A percentile compares a stretch with the other conserved stretches of the same genome.
Evolutionary conservation across 2,329 filamentous ascomycete genomes (phyloP).

Genomic region (Herpotrichia juniperi): DNA sequence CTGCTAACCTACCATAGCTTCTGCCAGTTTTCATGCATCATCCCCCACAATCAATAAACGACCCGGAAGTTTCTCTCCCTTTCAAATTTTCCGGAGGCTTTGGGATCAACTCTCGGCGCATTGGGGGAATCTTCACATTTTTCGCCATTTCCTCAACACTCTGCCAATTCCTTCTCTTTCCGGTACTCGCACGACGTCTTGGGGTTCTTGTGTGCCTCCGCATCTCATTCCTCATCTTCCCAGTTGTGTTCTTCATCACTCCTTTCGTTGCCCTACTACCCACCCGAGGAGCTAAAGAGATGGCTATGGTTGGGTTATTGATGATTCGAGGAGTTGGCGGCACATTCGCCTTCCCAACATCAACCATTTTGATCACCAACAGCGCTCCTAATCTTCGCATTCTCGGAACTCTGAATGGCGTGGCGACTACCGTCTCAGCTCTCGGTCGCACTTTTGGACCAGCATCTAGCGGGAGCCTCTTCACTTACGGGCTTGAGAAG

Average conservation of each 20-base stretch:
- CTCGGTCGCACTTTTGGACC: slow-evolving; percentile 82
- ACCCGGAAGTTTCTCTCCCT: slow-evolving; percentile 67
- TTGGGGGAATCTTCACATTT: slow-evolving; percentile 83
- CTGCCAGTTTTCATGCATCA: slow-evolving; percentile 89
- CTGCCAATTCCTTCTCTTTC: slow-evolving; percentile 86
- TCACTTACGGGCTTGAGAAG: slow-evolving; percentile 75
- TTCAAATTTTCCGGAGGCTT: slow-evolving; percentile 86
- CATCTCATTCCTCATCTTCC: slow-evolving; percentile 70
- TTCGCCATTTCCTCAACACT: slow-evolving; percentile 82
- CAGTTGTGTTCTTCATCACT: slow-evolving; percentile 78
- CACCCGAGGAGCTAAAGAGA: slow-evolving; percentile 58
- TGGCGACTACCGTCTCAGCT: slow-evolving; percentile 82
- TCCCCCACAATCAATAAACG: slow-evolving; percentile 59
- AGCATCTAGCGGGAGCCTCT: slow-evolving; percentile 72
- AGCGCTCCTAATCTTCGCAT: slow-evolving; percentile 76
- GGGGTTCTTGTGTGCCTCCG: slow-evolving; percentile 78
- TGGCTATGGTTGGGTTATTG: slow-evolving; percentile 69
- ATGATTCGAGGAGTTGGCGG: slow-evolving; percentile 74
- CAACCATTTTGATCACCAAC: slow-evolving; percentile 90
- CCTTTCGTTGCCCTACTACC: slow-evolving; percentile 77
- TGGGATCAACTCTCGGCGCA: slow-evolving; percentile 72
- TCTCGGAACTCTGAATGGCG: slow-evolving; percentile 87
- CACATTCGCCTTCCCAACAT: slow-evolving; percentile 88
- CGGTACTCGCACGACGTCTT: slow-evolving; percentile 71
- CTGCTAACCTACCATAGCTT: slow-evolving; percentile 48